Percentiles rank a stretch among this genome's conserved stretches.
Evolutionary conservation across 1,284 basidiomycete species (phyloP).

Genomic region (Ceratobasidium sp.): DNA sequence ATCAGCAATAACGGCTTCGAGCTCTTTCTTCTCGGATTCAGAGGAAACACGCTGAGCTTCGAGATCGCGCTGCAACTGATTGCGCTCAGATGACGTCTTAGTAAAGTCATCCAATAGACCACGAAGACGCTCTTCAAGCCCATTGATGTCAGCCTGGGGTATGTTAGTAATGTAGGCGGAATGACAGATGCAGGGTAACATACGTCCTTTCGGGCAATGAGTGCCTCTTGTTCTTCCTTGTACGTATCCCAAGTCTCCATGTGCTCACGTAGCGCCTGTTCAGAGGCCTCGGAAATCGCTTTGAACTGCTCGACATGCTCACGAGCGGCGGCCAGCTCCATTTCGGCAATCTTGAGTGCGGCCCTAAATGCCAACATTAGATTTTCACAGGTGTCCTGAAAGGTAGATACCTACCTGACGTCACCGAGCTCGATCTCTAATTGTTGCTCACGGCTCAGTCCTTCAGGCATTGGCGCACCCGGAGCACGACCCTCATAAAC

Average conservation of each 20-base stretch:
- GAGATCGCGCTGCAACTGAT: constrained; percentile 67
- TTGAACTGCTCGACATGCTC: constrained; percentile 83
- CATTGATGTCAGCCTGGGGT: constrained; percentile 69
- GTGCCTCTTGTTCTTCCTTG: constrained; percentile 70
- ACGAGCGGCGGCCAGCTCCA: constrained; percentile 73
- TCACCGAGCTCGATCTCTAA: constrained; percentile 86
- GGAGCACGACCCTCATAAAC: constrained; percentile 80
- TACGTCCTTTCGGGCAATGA: constrained; percentile 71
- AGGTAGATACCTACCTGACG: constrained; percentile 61
- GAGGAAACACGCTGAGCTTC: constrained; percentile 66
- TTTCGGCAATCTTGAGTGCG: constrained; percentile 74
- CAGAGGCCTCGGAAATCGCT: constrained; percentile 81
- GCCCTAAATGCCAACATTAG: constrained; percentile 57
- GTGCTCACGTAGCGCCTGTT: constrained; percentile 73
- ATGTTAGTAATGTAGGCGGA: not conserved
- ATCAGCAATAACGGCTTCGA: constrained; percentile 80
- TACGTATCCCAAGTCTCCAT: constrained; percentile 81
- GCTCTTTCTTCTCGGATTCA: constrained; percentile 76
- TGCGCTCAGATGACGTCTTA: constrained; percentile 59
- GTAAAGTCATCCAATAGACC: constrained; percentile 64
- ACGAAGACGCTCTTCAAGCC: constrained; percentile 68
- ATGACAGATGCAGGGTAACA: constrained; percentile 40
- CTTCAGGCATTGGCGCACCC: constrained; percentile 53
- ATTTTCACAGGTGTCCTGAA: not conserved
- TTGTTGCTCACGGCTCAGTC: constrained; percentile 73